Evolutionary conservation across 495 filamentous ascomycete genomes (phyloP), one percentile per base, ranked within the genome.

Genomic region (Daldinia grandis): DNA sequence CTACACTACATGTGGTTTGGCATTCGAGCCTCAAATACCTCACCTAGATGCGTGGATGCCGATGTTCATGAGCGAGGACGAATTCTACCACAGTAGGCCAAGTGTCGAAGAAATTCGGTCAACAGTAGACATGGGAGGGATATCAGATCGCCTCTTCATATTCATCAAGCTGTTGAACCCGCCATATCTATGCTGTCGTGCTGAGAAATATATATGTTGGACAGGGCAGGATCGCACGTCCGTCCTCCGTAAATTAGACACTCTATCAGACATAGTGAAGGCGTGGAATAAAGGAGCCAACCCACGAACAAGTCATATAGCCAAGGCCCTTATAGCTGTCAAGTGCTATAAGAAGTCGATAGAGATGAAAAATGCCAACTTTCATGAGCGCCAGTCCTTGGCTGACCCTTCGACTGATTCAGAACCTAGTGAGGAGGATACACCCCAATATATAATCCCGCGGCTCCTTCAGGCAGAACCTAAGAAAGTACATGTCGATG

Each of bases 121-220:
- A 8, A 19, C 24, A 17, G 30, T 27, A 17, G 24, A 28, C 8
- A 55, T 30, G 30, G 19, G 15, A 38, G 21, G 12, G 21, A 9
- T 40, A 24, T 37, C 21, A 2, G 37, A 59, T 15, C 19, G 21
- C 47, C 28, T 58, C 12, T 66, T 28, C 17, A 5, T 15, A 28
- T 60, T 59, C 44, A 40, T 59, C n/a, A 24, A 53, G 1, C 21
- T 42, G 12, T 28, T 59, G 8, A 66, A 53, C 31, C 64, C 64
- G 2, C 55, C 56, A 17, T 66, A 53, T 24, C 56, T 66, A 14
- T 66, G 55, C 4, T 10, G 5, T 6, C 64, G 64, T 10, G 64
- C 47, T 33, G 62, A 65, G 17, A 5, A 51, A 5, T 28, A 27
- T 21, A 4, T 51, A 21, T 5, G 1, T 30, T 28, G 8, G 49